Evolutionary conservation across 805 yeast species (phyloP).

Genomic region (Lipomyces chichibuensis): DNA sequence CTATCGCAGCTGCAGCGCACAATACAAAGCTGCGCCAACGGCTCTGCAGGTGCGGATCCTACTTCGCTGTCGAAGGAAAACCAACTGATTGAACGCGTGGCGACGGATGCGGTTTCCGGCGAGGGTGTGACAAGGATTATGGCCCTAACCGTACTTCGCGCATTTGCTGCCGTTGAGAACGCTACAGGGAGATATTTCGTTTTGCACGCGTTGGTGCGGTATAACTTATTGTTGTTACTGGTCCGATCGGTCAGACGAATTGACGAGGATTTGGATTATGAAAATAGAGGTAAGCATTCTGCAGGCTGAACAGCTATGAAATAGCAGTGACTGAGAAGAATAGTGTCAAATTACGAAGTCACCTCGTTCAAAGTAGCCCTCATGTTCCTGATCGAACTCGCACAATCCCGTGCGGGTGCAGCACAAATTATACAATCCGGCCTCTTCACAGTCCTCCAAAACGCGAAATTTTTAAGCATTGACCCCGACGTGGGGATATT

Average conservation of each 20-base stretch:
- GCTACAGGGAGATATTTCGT: slow-evolving; percentile 58
- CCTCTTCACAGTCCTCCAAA: slow-evolving; percentile 62
- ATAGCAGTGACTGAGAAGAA: slow-evolving; percentile 35
- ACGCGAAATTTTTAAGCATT: slow-evolving; percentile 58
- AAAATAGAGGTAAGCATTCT: slow-evolving; percentile 24
- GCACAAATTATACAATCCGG: slow-evolving; percentile 73
- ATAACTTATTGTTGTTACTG: slow-evolving; percentile 66
- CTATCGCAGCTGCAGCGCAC: slow-evolving; percentile 27
- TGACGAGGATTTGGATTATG: slow-evolving; percentile 57
- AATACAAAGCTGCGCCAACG: slow-evolving; percentile 22
- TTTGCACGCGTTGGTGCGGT: slow-evolving; percentile 61
- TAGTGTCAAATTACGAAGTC: slow-evolving; percentile 65
- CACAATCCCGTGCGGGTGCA: slow-evolving; percentile 78
- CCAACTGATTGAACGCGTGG: slow-evolving; percentile 52
- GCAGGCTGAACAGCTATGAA: background rate
- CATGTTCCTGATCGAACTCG: slow-evolving; percentile 70
- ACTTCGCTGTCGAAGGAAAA: slow-evolving; percentile 16
- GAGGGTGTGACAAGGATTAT: slow-evolving; percentile 77
- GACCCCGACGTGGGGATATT: slow-evolving; percentile 81
- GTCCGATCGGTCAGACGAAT: slow-evolving; percentile 69
- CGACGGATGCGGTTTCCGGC: slow-evolving; percentile 77
- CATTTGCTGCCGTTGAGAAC: slow-evolving; percentile 59
- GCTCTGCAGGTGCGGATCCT: background rate
- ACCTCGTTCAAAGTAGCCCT: slow-evolving; percentile 75
- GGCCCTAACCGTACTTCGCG: slow-evolving; percentile 73